phyloP scores from a whole-genome alignment of 2,329 filamentous ascomycete species.

The Penicillium sp. region DNA sequence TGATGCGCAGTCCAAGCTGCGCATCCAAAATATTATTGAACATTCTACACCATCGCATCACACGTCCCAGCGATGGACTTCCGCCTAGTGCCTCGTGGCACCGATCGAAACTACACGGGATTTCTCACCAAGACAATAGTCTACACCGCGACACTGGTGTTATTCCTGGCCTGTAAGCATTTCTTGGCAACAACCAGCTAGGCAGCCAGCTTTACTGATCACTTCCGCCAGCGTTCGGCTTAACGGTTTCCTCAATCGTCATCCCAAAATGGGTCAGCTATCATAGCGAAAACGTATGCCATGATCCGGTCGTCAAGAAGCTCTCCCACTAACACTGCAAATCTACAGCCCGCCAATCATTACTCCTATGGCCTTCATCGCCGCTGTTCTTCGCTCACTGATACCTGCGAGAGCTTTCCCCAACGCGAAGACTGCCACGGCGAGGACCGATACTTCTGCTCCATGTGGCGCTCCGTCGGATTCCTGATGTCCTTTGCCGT shows the following conservation, averaged over 20 bases:
- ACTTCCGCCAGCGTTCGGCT: constrained; percentile 38
- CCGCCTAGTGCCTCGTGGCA: constrained; percentile 44
- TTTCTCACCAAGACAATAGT: constrained; percentile 52
- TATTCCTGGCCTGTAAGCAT: constrained; percentile 46
- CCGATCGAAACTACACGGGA: constrained; percentile 48
- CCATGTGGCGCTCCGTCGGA: constrained; percentile 83
- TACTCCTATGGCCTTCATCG: constrained; percentile 76
- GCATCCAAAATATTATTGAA: not conserved
- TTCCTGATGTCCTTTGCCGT: constrained; percentile 84
- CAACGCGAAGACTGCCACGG: constrained; percentile 64
- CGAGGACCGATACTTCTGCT: constrained; percentile 75
- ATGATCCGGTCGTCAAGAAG: not conserved
- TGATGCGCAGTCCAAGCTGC: constrained; percentile 7
- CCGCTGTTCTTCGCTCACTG: constrained; percentile 70
- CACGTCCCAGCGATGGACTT: constrained; percentile 39
- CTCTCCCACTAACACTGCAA: not conserved
- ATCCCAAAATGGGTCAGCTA: constrained; percentile 51
- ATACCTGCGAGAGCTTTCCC: constrained; percentile 60
- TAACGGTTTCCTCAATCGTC: constrained; percentile 49
- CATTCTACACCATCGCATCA: not conserved
- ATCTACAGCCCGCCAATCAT: constrained; percentile 51
- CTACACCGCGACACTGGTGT: constrained; percentile 44
- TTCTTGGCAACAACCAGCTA: not conserved
- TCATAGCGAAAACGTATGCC: constrained; percentile 43
- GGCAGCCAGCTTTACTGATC: not conserved